Conservation (phyloP, 1,284 basidiomycete species). For the Cronartium quercuum region DNA sequence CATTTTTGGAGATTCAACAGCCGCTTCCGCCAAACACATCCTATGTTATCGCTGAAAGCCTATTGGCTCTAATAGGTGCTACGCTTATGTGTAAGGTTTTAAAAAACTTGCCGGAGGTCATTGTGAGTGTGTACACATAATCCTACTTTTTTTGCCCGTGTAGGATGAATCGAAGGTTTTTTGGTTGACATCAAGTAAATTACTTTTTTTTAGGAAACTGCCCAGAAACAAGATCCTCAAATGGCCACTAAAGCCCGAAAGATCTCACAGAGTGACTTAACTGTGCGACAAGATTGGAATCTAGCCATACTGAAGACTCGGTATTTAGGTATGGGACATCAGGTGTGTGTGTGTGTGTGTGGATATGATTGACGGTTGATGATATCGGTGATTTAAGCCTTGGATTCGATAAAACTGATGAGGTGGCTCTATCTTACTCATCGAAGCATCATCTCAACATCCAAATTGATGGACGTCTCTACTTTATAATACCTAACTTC, state of each 20-base stretch:
- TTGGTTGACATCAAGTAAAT: too few species aligned
- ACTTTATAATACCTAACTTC: conserved; percentile 1
- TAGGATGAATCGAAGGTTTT: too few species aligned
- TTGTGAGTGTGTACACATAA: conserved; percentile 50
- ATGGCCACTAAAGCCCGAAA: conserved; percentile 58
- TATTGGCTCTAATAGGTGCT: conserved; percentile 63
- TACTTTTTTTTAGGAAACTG: not conserved
- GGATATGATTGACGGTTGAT: too few species aligned
- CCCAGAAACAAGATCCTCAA: conserved; percentile 52
- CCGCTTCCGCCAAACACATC: conserved; percentile 54
- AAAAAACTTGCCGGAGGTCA: conserved; percentile 58
- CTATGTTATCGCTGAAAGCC: conserved; percentile 59
- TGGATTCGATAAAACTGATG: not conserved
- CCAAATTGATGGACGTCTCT: not conserved
- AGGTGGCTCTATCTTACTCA: not conserved
- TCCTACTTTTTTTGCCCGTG: not conserved
- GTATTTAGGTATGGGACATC: conserved; percentile 13
- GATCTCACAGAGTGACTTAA: conserved; percentile 51
- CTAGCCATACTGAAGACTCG: not conserved
- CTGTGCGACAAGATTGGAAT: not conserved
- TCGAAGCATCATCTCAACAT: conserved; percentile 13
- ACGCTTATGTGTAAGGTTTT: conserved; percentile 65
- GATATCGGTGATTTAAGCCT: not conserved
- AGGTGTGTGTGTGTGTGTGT: not conserved
- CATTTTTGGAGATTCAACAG: conserved; percentile 49